Percentiles rank a stretch among this genome's conserved stretches.
Conservation (phyloP, 768 basidiomycete genomes). For the Saitozyma podzolica region DNA sequence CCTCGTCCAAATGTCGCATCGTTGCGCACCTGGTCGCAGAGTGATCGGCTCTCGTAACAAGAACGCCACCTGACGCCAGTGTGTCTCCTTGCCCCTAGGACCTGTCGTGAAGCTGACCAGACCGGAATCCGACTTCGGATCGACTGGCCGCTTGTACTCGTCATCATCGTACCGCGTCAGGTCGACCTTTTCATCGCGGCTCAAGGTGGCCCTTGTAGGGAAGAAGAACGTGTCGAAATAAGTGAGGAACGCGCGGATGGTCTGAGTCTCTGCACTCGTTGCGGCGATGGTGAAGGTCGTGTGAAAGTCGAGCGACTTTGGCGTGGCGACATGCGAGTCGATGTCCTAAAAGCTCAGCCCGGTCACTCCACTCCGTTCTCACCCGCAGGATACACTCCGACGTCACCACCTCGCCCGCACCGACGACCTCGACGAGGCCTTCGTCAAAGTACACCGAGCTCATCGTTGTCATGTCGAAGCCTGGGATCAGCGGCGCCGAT, state of each 20-base stretch:
- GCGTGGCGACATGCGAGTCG: slow-evolving; percentile 63
- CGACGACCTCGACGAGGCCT: slow-evolving; percentile 83
- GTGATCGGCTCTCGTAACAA: slow-evolving; percentile 67
- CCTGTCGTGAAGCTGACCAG: slow-evolving; percentile 72
- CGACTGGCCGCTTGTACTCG: slow-evolving; percentile 11
- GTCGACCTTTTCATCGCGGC: slow-evolving; percentile 27
- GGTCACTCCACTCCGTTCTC: slow-evolving; percentile 18
- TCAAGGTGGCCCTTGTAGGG: not conserved
- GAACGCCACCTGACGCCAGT: slow-evolving; percentile 96
- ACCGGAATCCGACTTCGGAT: slow-evolving; percentile 19
- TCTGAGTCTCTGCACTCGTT: slow-evolving; percentile 47
- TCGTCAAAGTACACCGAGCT: slow-evolving; percentile 70
- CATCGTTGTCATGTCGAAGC: slow-evolving; percentile 88
- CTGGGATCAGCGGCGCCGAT: slow-evolving; percentile 53
- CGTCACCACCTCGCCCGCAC: slow-evolving; percentile 84
- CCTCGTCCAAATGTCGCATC: slow-evolving; percentile 72
- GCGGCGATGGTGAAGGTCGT: slow-evolving; percentile 69
- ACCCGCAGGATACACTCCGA: slow-evolving; percentile 90
- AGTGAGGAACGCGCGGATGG: slow-evolving; percentile 63
- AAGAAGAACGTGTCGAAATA: slow-evolving; percentile 97
- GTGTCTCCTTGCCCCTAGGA: slow-evolving; percentile 79
- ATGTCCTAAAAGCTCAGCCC: slow-evolving; percentile 64
- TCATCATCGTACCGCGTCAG: slow-evolving; percentile 58
- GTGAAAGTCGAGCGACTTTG: slow-evolving; percentile 75
- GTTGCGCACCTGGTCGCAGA: no score